Percentiles rank a stretch among this genome's conserved stretches.
These are phyloP conservation scores for Wickerhamiella musiphila DNA, from an alignment of 805 yeast genomes.

Conservation along the genomic window DNA sequence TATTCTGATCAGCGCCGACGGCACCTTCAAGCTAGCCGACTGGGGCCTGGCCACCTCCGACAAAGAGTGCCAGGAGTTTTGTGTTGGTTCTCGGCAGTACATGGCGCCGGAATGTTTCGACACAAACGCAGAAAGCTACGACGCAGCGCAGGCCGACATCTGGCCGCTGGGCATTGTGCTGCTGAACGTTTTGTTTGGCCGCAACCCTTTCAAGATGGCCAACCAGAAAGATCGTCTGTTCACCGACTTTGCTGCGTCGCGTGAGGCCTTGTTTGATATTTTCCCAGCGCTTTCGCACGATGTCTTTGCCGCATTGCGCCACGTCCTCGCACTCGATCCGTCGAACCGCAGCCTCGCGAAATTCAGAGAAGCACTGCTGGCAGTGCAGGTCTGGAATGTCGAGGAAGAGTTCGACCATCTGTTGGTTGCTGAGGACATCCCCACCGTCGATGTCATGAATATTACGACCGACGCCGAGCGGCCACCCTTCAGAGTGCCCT, in stretches of 20 bases:
- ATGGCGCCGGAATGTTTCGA: slow-evolving; percentile 93
- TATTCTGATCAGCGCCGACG: slow-evolving; percentile 47
- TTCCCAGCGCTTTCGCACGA: slow-evolving; percentile 81
- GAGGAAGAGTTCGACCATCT: slow-evolving; percentile 57
- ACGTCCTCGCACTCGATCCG: slow-evolving; percentile 71
- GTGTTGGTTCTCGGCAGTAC: slow-evolving; percentile 76
- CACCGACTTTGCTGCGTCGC: slow-evolving; percentile 65
- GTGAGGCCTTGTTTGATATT: slow-evolving; percentile 82
- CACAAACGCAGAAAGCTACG: slow-evolving; percentile 31
- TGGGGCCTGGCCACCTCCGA: slow-evolving; percentile 72
- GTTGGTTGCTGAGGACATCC: slow-evolving; percentile 26
- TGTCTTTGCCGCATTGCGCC: slow-evolving; percentile 66
- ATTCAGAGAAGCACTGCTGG: slow-evolving; percentile 43
- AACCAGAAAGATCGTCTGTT: slow-evolving; percentile 66
- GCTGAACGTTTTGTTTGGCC: slow-evolving; percentile 70
- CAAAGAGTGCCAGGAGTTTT: slow-evolving; percentile 49
- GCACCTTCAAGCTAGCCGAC: slow-evolving; percentile 54
- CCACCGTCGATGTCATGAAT: slow-evolving; percentile 4
- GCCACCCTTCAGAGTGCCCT: slow-evolving; percentile 16
- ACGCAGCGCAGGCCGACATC: slow-evolving; percentile 66
- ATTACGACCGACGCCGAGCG: slow-evolving; percentile 4
- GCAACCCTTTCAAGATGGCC: slow-evolving; percentile 74
- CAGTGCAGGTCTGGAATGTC: slow-evolving; percentile 54
- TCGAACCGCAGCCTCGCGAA: slow-evolving; percentile 50
- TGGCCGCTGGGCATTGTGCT: slow-evolving; percentile 83